Evolutionary conservation across 1,139 yeast species (phyloP), one percentile per base, ranked within the genome.

Genomic region (Scheffersomyces segobiensis): DNA sequence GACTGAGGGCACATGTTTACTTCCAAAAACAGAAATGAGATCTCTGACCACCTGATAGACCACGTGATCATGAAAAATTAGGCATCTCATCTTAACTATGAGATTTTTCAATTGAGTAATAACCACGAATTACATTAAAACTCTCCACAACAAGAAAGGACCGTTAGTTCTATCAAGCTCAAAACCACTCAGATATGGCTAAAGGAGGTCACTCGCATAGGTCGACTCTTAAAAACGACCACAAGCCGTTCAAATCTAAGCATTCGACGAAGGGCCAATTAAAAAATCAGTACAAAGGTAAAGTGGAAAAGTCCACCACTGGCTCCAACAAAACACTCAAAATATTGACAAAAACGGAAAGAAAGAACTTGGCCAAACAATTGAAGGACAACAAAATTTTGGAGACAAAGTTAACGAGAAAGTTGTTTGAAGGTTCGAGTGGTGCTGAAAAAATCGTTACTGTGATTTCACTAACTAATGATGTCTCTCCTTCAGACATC

Each of bases 241-340:
- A 93, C 68, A 95, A 95, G 76, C 84, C 95, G 12, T 95, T 92
- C 82, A 95, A 95, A 71, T 87, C 97, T 7, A 89, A 87, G 69
- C 98, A 95, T 78, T 86, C 97, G 21, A 85, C 96, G n/a, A 95
- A 95, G 71, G 91, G 97, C 58, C 87, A 93, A 56, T 73, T 93
- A 67, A 93, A 92, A 71, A 89, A 91, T 62, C 81, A 85, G 60
- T 80, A 79, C 65, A 93, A 93, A 72, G 98, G 98, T 62, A 93
- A 92, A 73, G 92, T 95, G 48, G 98, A 93, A 69, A 90, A 88
- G 68, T 75, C 78, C 21, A 57, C 65, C 4, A 60, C 67, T 18
- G 72, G 76, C 2, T 69, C 76, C 50, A 74, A 75, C 52, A 85
- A 77, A 67, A 75, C 79, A 26, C 56, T 58, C 21, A 60, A 59